Evolutionary conservation across 2,329 filamentous ascomycete genomes (phyloP), one percentile per base, ranked within the genome.

Genomic region (Colletotrichum eremochloae): DNA sequence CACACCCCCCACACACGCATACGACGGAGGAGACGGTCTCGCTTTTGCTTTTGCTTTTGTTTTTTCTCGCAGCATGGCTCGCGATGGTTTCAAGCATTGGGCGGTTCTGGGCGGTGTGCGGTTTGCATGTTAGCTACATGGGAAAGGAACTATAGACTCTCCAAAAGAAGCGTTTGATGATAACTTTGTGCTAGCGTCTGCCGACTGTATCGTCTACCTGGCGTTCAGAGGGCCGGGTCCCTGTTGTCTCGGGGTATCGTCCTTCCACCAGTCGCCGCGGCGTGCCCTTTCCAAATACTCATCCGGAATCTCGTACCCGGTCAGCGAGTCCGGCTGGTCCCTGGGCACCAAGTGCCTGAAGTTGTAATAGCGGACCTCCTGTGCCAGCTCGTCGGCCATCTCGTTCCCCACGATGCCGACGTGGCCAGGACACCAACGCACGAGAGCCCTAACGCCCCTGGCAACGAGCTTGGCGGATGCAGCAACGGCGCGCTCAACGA

Each of bases 371-470:
- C 65, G 50, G n/a, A n/a, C 65, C 3, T 36, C 20, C 1, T 33
- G 52, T 3, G 69, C 57, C 7, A 52, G 20, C 20, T 11, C 5
- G 58, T 72, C 44, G 20, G 58, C 69, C 5, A 18, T 53, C 20
- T 68, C 52, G 53, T 68, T 72, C 20, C 65, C 69, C 6, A 12
- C 29, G n/a, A 72, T 46, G 31, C 52, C 65, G 12, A 14, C 53
- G 29, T 72, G 69, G 50, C 69, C 69, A 11, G 69, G 69, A 9
- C 52, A 63, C 69, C 65, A 72, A 6, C 44, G 52, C 24, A 72
- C 44, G 14, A 29, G 7, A 24, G 42, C 53, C 12, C 38, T 20
- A 31, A 63, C 15, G 15, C 36, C 31, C n/a, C 31, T 57, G 7
- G 20, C 18, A 3, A 33, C 36, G 20, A 72, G n/a, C 15, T 42